These are phyloP conservation scores for Comarum palustre DNA, from an alignment of 306 rosid genomes.

Conservation along the genomic window DNA sequence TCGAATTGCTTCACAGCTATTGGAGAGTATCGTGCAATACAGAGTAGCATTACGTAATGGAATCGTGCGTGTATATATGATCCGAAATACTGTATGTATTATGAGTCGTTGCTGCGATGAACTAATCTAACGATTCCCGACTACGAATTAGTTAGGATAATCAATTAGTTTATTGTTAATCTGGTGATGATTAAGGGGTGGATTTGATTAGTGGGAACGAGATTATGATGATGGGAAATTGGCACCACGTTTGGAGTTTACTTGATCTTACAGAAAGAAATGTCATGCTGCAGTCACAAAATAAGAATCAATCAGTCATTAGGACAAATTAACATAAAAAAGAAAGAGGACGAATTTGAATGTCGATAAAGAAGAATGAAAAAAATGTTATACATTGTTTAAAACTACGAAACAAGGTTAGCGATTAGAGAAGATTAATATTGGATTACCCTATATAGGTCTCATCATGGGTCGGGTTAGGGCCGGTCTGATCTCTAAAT, in stretches of 20 bases:
- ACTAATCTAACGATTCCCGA: neutral
- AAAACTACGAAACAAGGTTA: too few relatives aligned
- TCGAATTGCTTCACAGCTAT: neutral
- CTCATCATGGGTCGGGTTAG: too few relatives aligned
- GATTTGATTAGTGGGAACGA: neutral
- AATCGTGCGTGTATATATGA: neutral
- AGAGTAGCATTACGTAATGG: neutral
- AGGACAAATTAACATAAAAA: neutral
- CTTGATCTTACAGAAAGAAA: slow-evolving; percentile 20
- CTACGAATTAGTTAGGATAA: neutral
- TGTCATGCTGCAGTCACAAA: slow-evolving; percentile 14
- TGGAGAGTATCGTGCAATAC: slow-evolving; percentile 2
- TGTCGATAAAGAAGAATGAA: neutral
- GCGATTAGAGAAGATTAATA: too few relatives aligned
- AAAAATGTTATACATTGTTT: neutral
- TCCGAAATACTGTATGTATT: neutral
- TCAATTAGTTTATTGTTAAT: neutral
- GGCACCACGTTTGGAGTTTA: slow-evolving; percentile 22
- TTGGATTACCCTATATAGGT: too few relatives aligned
- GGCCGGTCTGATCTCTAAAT: too few relatives aligned
- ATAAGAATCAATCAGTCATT: slow-evolving; percentile 2
- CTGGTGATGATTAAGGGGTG: neutral
- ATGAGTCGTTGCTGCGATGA: too few relatives aligned
- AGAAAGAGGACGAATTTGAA: too few relatives aligned
- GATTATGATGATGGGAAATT: neutral